Evolutionary conservation across 2,329 filamentous ascomycete species (phyloP), one percentile per base, ranked within the genome.

Genomic region (Monosporascus ibericus): DNA sequence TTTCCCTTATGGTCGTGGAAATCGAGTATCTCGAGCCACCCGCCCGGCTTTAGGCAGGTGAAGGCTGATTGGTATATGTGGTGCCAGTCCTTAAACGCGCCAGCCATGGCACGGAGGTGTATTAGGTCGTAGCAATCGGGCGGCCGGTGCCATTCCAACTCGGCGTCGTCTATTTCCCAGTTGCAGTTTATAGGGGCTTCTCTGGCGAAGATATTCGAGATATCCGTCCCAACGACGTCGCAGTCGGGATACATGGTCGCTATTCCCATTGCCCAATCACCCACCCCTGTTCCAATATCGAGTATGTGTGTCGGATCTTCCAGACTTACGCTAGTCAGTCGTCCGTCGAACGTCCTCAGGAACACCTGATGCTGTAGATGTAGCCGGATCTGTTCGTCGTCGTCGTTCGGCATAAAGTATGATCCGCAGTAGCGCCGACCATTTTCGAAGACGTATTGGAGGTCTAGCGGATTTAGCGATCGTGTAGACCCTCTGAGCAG

Each of bases 361-460:
- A 82, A 86, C 47, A 86, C 78, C 62, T 86, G 82, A 58, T 87
- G 82, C 39, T 81, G 71, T 49, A 87, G 72, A 53, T 79, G 77
- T 48, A 85, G 66, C 42, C 84, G 80, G 46, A 81, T 80, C 65
- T 86, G 82, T 62, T 87, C 84, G 46, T 75, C 69, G 46, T 85
- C 80, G 60, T 87, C 84, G 64, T 85, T 86, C 15, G 84, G 84
- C 76, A 86, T 84, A 64, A 75, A 82, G 61, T 86, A 87, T 36
- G 75, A 74, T 36, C 78, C 73, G 61, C 84, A 84, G 63, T 83
- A 85, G 58, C 85, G 76, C 22, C 84, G 79, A 44, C 76, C 81
- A 67, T 87, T 79, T 56, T 86, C 82, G 55, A 78, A 71, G 51
- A 80, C 72, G 57, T 80, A 79, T 62, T 82, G 76, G 34, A 86